Evolutionary conservation across 129 eudicot species (phyloP), one percentile per base, ranked within the genome.

Genomic region (Logfia minima): DNA sequence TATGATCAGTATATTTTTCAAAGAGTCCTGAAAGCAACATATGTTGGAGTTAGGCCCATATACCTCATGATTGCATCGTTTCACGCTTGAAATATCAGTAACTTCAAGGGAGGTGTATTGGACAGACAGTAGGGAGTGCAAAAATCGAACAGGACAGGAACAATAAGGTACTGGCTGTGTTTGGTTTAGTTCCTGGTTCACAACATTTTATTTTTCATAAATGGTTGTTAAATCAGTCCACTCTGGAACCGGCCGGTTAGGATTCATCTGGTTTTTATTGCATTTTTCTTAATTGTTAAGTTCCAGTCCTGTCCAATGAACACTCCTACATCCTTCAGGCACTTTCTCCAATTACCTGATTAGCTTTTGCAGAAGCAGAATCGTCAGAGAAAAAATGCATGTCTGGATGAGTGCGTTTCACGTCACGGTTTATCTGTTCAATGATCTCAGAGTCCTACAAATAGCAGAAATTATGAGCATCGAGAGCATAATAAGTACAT

Each of bases 381-480:
- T 95, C 94, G 16, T 96, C 97, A 0, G 92, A 88, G 87, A 95
- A 95, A 65, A 95, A 95, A 18, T 72, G 88, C 43, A 95, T 88
- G 85, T 89, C 97, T 56, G 97, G 99, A 80, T 95, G 99, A 34
- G 99, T 95, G 43, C 97, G 97, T 76, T 81, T 86, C 79, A 95
- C 99, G 86, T 95, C 99, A 34, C 99, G 90, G 77, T 91, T 96
- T 75, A 95, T 95, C 87, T 91, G 99, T 76, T 86, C 96, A 41
- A 88, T 88, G 60, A 92, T 89, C 83, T 95, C 99, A 22, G 97
- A 80, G 79, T 92, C 99, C 99, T 95, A 79, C 80, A 79, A 81
- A 32, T 37, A 9, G 65, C 51, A 83, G 6, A 41, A 43, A 34
- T 52, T 74, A 48, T 14, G 56, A 66, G 68, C 69, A 76, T 37